Evolutionary conservation across 768 basidiomycete genomes (phyloP).

Genomic region (Phallus indusiatus): DNA sequence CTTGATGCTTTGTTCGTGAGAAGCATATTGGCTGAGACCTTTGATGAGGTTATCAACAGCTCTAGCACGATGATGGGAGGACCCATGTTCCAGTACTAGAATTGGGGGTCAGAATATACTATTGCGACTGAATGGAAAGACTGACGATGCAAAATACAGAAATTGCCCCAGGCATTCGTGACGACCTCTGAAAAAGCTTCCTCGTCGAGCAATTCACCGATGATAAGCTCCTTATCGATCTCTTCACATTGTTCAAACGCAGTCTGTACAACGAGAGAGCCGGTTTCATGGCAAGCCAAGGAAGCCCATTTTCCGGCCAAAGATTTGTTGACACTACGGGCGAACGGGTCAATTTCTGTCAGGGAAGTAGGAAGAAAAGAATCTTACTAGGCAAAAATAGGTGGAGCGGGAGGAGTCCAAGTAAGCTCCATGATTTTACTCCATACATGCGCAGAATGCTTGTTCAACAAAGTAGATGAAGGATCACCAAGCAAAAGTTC

Average conservation of each 20-base stretch:
- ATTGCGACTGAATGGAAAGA: background rate
- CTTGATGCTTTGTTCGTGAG: constrained; percentile 81
- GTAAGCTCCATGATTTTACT: constrained; percentile 92
- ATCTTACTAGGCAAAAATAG: constrained; percentile 77
- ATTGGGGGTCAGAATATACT: background rate
- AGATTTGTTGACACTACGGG: constrained; percentile 69
- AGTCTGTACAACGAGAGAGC: constrained; percentile 81
- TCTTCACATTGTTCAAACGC: constrained; percentile 82
- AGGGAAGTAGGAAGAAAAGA: constrained; percentile 1
- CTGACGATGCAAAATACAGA: constrained; percentile 75
- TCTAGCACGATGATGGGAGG: constrained; percentile 61
- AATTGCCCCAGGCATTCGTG: constrained; percentile 86
- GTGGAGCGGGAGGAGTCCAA: constrained; percentile 80
- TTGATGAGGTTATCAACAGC: constrained; percentile 69
- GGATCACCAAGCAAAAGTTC: constrained; percentile 80
- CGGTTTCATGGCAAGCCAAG: constrained; percentile 84
- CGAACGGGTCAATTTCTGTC: background rate
- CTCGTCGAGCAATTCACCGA: constrained; percentile 68
- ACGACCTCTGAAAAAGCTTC: constrained; percentile 63
- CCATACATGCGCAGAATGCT: constrained; percentile 89
- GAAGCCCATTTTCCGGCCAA: constrained; percentile 85
- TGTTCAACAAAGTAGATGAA: constrained; percentile 78
- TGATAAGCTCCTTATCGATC: constrained; percentile 74
- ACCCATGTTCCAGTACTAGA: constrained; percentile 78
- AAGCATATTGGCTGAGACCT: constrained; percentile 71